Evolutionary conservation across 768 basidiomycete genomes (phyloP).

Genomic region (Leucosporidium creatinivorum): DNA sequence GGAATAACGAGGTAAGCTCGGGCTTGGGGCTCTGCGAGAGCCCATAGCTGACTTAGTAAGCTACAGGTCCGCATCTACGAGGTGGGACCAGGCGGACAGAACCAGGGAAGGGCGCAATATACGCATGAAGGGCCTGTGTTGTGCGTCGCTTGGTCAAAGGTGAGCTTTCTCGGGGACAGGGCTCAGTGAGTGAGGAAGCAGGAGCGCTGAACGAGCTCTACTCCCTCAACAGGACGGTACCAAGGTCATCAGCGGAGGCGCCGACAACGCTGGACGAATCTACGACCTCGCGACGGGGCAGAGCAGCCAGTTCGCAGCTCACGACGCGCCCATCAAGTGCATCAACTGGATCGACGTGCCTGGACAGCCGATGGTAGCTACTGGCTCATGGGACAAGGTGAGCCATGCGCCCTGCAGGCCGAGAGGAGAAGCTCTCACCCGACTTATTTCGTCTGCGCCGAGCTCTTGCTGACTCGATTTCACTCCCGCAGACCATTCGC

Average conservation of each 20-base stretch:
- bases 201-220: background rate
- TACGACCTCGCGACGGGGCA: conserved; percentile 81
- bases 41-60: no score
- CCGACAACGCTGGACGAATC: conserved; percentile 91
- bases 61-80: conserved; percentile 34
- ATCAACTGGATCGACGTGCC: conserved; percentile 38
- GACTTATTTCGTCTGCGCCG: no score
- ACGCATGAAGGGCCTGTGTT: background rate
- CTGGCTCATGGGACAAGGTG: conserved; percentile 95
- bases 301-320: conserved; percentile 54
- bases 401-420: background rate
- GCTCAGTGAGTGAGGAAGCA: no score
- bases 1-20: conserved; percentile 73
- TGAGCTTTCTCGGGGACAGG: background rate
- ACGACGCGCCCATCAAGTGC: conserved; percentile 35
- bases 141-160: conserved; percentile 1
- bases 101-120: background rate
- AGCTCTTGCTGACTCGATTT: background rate
- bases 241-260: conserved; percentile 84
- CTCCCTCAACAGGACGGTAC: conserved; percentile 49
- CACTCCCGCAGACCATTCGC: conserved; percentile 44
- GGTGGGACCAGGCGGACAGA: background rate
- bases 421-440: background rate
- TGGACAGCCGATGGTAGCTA: conserved; percentile 54
- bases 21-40: no score